Percentiles rank a stretch among this genome's conserved stretches.
These are phyloP conservation scores for Phytophthora palmivora DNA, from an alignment of 352 stramenopile species.

Conservation along the genomic window DNA sequence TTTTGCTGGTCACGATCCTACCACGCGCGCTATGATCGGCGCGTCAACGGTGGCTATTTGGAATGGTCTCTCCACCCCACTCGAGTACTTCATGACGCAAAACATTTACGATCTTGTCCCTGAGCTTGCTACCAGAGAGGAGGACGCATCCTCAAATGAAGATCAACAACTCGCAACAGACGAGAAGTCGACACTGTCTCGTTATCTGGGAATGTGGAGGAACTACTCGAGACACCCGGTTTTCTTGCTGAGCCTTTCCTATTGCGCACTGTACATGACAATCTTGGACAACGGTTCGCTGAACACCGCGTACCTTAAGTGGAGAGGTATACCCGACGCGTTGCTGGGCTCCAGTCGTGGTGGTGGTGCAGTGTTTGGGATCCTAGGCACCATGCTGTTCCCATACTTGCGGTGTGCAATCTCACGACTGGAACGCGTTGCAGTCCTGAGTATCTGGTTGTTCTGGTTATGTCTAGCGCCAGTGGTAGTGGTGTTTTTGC, in stretches of 20 bases:
- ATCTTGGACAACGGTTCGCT: slow-evolving; percentile 57
- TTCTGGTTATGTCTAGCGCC: slow-evolving; percentile 64
- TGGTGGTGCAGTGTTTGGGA: slow-evolving; percentile 52
- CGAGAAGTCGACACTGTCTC: slow-evolving; percentile 13
- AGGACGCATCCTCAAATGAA: slow-evolving; percentile 4
- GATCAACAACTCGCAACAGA: slow-evolving; percentile 5
- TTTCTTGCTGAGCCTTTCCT: slow-evolving; percentile 64
- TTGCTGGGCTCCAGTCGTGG: slow-evolving; percentile 52
- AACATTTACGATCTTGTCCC: slow-evolving; percentile 73
- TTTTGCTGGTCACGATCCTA: slow-evolving; percentile 69
- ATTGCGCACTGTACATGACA: slow-evolving; percentile 67
- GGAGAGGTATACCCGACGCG: slow-evolving; percentile 59
- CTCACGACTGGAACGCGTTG: slow-evolving; percentile 49
- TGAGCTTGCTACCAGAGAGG: slow-evolving; percentile 48
- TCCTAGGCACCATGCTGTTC: slow-evolving; percentile 64
- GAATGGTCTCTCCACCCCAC: slow-evolving; percentile 77
- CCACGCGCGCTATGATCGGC: slow-evolving; percentile 69
- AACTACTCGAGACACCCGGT: slow-evolving; percentile 55
- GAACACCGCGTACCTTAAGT: slow-evolving; percentile 74
- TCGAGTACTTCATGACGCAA: slow-evolving; percentile 80
- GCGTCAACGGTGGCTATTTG: slow-evolving; percentile 73
- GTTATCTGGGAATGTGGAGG: slow-evolving; percentile 46
- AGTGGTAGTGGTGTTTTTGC: slow-evolving; percentile 50
- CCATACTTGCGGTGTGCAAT: slow-evolving; percentile 39
- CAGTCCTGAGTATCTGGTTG: slow-evolving; percentile 67